Base-by-base conservation (phyloP, 495 filamentous ascomycete genomes). In the Hypoxylon perforatum region DNA sequence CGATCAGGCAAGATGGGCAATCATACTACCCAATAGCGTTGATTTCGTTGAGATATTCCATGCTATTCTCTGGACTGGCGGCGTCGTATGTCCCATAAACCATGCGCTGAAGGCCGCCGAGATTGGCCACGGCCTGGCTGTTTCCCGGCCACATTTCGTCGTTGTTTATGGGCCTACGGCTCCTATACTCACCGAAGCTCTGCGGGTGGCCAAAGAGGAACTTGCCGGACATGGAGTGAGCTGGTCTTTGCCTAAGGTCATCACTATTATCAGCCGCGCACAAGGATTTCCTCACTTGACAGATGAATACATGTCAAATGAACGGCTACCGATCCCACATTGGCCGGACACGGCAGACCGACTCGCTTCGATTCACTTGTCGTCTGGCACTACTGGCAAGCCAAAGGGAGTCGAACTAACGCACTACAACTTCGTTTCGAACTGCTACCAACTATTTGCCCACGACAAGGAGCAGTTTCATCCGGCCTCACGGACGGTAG, bases 361-460 rank as follows among this genome's bases (percentile, higher is more conserved):
- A n/a, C 35, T 70, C 14, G 70, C 67, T 18, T 67, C 67, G 1
- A 73, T 73, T 12, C 67, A 71, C 50, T 48, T 73, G 17, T 73
- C 70, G 11, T 73, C 70, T 14, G 91, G 91, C 11, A 94, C 91
- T 0, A 94, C 91, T 0, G 91, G 91, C 8, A 77, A 86, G 36
- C 90, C 91, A 0, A 94, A 94, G 73, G 91, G 91, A 14, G 91
- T 93, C 14, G 91, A 91, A 87, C 75, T 93, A 21, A 87, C 83
- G 45, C 91, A 93, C 69, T 72, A 77, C 51, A 93, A 93, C 70
- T 85, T 93, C 49, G 76, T 92, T 2, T 76, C 88, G 42, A 91
- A 93, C 68, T 70, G 70, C 4, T 59, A 66, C 15, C 77, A 79
- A 46, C 73, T 77, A 22, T 50, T 75, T 45, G 53, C 66, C 11